These are phyloP conservation scores for Nematocida major DNA, from an alignment of 371 early-diverging fungal species.

Conservation along the genomic window DNA sequence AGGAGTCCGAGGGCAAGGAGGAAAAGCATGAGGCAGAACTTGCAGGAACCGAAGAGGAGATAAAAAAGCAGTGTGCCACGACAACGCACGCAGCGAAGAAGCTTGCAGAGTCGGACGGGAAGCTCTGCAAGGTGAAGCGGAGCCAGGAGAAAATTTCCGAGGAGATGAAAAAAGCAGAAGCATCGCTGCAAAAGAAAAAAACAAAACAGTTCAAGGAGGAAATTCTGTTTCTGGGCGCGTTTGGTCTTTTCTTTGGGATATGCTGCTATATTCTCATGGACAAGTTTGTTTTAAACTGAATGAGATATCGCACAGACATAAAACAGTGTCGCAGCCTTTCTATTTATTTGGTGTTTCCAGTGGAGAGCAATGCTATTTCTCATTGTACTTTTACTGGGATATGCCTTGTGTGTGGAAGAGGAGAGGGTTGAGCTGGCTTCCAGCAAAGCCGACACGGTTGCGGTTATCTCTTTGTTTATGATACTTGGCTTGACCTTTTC, in stretches of 20 bases:
- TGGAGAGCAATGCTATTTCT: slow-evolving; percentile 7
- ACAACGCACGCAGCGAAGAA: background rate
- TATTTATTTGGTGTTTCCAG: slow-evolving; percentile 27
- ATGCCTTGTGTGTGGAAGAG: background rate
- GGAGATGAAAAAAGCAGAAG: slow-evolving; percentile 27
- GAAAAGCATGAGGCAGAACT: background rate
- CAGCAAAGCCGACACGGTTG: background rate
- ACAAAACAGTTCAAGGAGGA: slow-evolving; percentile 24
- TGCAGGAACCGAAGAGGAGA: slow-evolving; percentile 1
- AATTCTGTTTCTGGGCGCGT: slow-evolving; percentile 18
- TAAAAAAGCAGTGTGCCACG: slow-evolving; percentile 10
- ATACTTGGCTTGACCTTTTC: slow-evolving; percentile 38
- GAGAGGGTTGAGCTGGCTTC: background rate
- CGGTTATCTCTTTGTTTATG: slow-evolving; percentile 31
- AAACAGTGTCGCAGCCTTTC: slow-evolving; percentile 29
- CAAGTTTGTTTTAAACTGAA: background rate
- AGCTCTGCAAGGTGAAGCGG: slow-evolving; percentile 42
- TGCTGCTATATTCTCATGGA: slow-evolving; percentile 33
- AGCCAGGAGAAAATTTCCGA: slow-evolving; percentile 35
- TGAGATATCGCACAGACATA: background rate
- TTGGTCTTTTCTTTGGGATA: slow-evolving; percentile 23
- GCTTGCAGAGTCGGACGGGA: slow-evolving; percentile 42
- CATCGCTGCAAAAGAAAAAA: slow-evolving; percentile 19
- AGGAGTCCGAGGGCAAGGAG: background rate
- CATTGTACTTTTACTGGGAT: slow-evolving; percentile 2